Base-by-base conservation (phyloP, 83 land plant species). In the Thuja plicata region DNA sequence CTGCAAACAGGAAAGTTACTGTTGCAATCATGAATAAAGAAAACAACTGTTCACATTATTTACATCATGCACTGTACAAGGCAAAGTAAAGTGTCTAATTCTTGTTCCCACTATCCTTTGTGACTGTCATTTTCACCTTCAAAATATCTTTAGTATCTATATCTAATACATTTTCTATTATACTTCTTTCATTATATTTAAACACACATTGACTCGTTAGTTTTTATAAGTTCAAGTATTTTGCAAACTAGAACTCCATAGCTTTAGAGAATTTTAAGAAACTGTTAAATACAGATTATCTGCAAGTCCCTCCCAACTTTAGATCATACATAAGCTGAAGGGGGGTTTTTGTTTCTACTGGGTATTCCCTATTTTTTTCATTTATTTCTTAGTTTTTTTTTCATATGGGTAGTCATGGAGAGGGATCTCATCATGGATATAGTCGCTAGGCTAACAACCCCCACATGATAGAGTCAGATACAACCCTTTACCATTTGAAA, bases 11-110 rank as follows among this genome's bases (percentile, higher is more conserved):
- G 83, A 89, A 81, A 80, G 92, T 91, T 30, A 92, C 87, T 17
- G 85, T 87, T 9, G 89, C 94, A n/a, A 89, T 90, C 45, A 91
- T 89, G 92, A 92, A 91, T 84, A 83, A 88, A 54, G 94, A 92
- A 87, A 92, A 93, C 87, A 92, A 91, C 73, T 91, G 90, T 54
- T 91, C 94, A 74, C 94, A 92, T 60, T 92, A 21, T 91, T 92
- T 38, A 92, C 94, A 7, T 92, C 94, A 7, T 92, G 92, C 79
- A 73, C 87, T 35, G 85, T 91, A 74, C 89, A 91, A 88, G 89
- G 91, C 91, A 70, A 88, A 92, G 94, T 92, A 89, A 19, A 8
- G 8, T n/a, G 21, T 71, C 89, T 40, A 30, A 71, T 73, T 27
- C 77, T 2, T 82, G 15, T 40, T 76, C 17, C 84, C 40, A 40